Conservation (phyloP, 257 asterid species). For the Jaltomata sinuosa region DNA sequence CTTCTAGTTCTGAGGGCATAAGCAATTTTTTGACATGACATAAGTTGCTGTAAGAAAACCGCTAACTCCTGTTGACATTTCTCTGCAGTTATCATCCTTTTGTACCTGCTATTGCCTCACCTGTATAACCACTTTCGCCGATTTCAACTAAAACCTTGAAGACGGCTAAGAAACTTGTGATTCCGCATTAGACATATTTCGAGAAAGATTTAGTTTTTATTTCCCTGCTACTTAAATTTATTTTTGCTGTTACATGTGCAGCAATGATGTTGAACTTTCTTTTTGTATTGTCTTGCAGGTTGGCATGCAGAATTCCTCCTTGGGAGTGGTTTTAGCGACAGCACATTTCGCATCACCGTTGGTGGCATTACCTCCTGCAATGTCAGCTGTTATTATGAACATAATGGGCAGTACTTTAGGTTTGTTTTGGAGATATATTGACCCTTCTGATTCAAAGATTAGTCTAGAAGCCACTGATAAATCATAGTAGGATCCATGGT, state of each 20-base stretch:
- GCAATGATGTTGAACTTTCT: background rate
- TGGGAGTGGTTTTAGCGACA: constrained; percentile 88
- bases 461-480: background rate
- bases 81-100: background rate
- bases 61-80: background rate
- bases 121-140: background rate
- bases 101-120: background rate
- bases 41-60: background rate
- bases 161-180: background rate
- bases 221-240: background rate
- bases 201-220: background rate
- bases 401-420: constrained; percentile 87
- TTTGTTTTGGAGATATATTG: constrained; percentile 61
- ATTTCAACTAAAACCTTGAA: background rate
- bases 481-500: background rate
- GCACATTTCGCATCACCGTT: constrained; percentile 68
- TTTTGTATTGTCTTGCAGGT: constrained; percentile 33
- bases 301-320: constrained; percentile 92
- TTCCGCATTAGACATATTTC: background rate
- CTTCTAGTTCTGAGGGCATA: background rate
- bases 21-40: background rate
- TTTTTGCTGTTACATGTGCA: background rate
- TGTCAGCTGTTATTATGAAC: constrained; percentile 83
- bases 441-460: constrained; percentile 36
- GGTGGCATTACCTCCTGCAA: constrained; percentile 79